A percentile compares a stretch with the other conserved stretches of the same genome.
phyloP scores from a whole-genome alignment of 345 rosid species.

The Eucalyptus erythrocorys region DNA sequence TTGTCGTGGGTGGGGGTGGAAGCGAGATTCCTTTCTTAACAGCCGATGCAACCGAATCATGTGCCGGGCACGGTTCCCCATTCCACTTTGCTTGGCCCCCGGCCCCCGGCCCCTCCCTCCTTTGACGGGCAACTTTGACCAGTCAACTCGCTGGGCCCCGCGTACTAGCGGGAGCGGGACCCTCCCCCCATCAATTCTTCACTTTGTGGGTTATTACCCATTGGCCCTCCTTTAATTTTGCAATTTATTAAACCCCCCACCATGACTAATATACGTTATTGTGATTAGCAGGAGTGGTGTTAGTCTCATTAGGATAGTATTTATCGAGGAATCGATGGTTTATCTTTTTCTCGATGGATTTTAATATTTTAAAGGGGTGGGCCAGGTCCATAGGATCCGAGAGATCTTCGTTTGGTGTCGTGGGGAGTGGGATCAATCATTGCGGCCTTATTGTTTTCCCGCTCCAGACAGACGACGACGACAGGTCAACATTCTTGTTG shows the following conservation, averaged over 20 bases:
- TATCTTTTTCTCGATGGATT: not conserved
- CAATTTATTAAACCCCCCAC: not conserved
- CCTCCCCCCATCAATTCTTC: not conserved
- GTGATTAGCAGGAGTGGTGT: not conserved
- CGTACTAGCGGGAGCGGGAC: not conserved
- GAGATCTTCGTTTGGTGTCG: not conserved
- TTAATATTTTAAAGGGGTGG: not conserved
- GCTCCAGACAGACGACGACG: not conserved
- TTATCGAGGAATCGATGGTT: not conserved
- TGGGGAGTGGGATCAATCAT: conserved; percentile 3
- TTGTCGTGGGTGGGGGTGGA: not conserved
- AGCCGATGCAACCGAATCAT: not conserved
- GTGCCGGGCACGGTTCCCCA: not conserved
- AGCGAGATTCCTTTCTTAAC: not conserved
- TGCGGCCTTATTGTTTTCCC: not conserved
- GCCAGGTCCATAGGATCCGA: not conserved
- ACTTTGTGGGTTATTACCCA: not conserved
- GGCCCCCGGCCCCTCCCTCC: not conserved
- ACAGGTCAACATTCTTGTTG: not conserved
- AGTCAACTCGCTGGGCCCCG: not conserved
- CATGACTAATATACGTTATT: not conserved
- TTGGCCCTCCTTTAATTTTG: not conserved
- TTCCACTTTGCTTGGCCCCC: not conserved
- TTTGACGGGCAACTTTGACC: not conserved
- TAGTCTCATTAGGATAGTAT: not conserved